These are phyloP conservation scores for Backusella psychrophila DNA, from an alignment of 192 early-diverging fungal genomes.

Conservation along the genomic window DNA sequence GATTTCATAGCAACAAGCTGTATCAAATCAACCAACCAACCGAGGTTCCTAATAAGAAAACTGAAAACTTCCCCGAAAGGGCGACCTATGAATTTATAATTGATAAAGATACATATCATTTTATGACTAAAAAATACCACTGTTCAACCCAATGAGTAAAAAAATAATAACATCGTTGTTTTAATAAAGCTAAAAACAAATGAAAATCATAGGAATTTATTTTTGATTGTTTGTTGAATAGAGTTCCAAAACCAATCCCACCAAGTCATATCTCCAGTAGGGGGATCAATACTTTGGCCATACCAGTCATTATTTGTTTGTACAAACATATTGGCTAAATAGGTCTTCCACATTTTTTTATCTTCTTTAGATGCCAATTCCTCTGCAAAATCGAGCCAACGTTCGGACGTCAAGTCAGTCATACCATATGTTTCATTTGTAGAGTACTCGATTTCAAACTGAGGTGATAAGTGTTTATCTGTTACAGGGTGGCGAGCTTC, in stretches of 20 bases:
- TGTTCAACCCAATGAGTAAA: too few species aligned
- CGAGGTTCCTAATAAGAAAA: too few species aligned
- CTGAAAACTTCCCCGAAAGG: too few species aligned
- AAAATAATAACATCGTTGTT: neutral
- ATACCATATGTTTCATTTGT: slow-evolving; percentile 45
- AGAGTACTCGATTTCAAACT: slow-evolving; percentile 49
- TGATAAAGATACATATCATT: too few species aligned
- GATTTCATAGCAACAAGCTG: too few species aligned
- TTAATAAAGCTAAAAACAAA: neutral
- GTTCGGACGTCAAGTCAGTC: slow-evolving; percentile 40
- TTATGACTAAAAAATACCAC: too few species aligned
- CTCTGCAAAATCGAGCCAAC: slow-evolving; percentile 46
- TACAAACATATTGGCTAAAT: slow-evolving; percentile 36
- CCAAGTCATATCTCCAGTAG: neutral
- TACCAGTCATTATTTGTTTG: slow-evolving; percentile 25
- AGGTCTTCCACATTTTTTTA: slow-evolving; percentile 25
- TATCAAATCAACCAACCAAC: too few species aligned
- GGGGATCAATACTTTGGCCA: slow-evolving; percentile 5
- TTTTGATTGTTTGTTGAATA: neutral
- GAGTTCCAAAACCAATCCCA: slow-evolving; percentile 11
- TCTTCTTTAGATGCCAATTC: slow-evolving; percentile 21
- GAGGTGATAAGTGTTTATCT: slow-evolving; percentile 11
- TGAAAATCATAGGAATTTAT: neutral
- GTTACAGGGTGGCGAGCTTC: neutral
- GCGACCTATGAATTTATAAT: too few species aligned